phyloP scores from a whole-genome alignment of 2,329 filamentous ascomycete genomes.

The Ascochyta pisi region DNA sequence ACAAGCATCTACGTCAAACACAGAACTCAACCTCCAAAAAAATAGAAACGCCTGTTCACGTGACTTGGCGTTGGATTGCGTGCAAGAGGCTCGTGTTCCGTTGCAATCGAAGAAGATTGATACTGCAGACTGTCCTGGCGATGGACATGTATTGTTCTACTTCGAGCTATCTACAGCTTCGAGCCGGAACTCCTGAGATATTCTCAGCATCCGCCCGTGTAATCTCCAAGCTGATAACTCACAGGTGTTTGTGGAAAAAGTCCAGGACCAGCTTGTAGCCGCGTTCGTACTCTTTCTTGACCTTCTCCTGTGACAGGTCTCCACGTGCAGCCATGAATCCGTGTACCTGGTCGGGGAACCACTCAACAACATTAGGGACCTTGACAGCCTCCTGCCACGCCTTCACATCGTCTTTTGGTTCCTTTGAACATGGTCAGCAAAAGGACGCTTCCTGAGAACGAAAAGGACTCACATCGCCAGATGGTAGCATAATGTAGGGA shows the following conservation, averaged over 20 bases:
- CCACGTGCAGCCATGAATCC: conserved; percentile 55
- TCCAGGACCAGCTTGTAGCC: conserved; percentile 58
- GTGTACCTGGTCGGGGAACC: conserved; percentile 57
- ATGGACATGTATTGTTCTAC: too few relatives aligned
- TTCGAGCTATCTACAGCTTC: conserved; percentile 20
- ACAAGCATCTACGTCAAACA: background rate
- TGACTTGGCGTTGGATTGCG: background rate
- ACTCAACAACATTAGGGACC: conserved; percentile 55
- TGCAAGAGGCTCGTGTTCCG: background rate
- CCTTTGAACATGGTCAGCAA: conserved; percentile 31
- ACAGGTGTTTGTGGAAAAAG: conserved; percentile 62
- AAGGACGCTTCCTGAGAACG: background rate
- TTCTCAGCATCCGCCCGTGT: conserved; percentile 22
- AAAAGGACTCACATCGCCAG: conserved; percentile 51
- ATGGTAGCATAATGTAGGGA: conserved; percentile 64
- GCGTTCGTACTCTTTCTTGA: conserved; percentile 59
- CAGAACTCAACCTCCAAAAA: background rate
- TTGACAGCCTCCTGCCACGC: conserved; percentile 58
- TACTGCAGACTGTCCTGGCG: too few relatives aligned
- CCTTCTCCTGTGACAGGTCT: conserved; percentile 56
- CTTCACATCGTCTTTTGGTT: conserved; percentile 60
- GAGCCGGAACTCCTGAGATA: conserved; percentile 23
- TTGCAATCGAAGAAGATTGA: too few relatives aligned
- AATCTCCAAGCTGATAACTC: conserved; percentile 35
- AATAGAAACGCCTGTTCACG: conserved; percentile 9